phyloP scores from a whole-genome alignment of 441 rosid species.

The Biscutella laevigata region DNA sequence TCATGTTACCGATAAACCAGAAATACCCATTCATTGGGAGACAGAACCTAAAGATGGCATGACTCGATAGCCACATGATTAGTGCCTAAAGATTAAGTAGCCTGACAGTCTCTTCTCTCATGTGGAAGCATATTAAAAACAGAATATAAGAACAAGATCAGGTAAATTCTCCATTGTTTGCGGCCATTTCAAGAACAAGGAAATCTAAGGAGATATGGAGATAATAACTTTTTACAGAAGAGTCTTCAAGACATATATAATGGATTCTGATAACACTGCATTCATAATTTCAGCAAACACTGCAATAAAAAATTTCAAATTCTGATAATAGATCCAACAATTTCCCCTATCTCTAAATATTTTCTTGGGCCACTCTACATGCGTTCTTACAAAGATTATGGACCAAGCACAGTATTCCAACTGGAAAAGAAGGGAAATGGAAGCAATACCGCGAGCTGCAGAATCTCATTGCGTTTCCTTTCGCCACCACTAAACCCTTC shows the following conservation, averaged over 20 bases:
- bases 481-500: conserved; percentile 95
- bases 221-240: too few relatives aligned
- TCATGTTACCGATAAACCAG: neutral
- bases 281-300: neutral
- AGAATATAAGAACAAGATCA: too few relatives aligned
- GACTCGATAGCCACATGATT: neutral
- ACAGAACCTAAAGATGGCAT: neutral
- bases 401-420: neutral
- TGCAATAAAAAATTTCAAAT: too few relatives aligned
- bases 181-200: neutral
- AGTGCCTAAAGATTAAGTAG: neutral
- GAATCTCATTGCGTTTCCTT: conserved; percentile 77
- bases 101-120: neutral
- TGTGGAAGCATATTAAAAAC: neutral
- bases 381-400: neutral
- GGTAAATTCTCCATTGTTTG: too few relatives aligned
- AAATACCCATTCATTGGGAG: neutral
- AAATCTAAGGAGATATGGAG: neutral
- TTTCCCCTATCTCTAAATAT: too few relatives aligned
- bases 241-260: too few relatives aligned
- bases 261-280: too few relatives aligned
- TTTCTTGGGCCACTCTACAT: too few relatives aligned
- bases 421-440: neutral
- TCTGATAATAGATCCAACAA: too few relatives aligned
- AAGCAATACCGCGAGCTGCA: conserved; percentile 66